A percentile compares a stretch with the other conserved stretches of the same genome.
phyloP scores from a whole-genome alignment of 768 basidiomycete species.

The Agrocybe pediades region DNA sequence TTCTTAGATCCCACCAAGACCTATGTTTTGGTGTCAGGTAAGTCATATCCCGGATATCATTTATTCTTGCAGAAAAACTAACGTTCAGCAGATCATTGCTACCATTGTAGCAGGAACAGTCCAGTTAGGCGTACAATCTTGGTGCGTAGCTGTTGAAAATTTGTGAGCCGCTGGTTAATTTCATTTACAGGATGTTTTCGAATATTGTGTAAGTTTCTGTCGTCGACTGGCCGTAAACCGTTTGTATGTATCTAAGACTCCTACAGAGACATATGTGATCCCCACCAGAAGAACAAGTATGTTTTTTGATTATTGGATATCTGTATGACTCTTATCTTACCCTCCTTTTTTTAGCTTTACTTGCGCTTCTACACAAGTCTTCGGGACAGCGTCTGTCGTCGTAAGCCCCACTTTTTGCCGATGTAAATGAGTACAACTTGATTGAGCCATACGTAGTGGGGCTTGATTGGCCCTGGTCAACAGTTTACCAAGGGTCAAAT shows the following conservation, averaged over 20 bases:
- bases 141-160: constrained; percentile 33
- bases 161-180: background rate
- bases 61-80: background rate
- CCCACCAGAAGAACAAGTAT: constrained; percentile 44
- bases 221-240: background rate
- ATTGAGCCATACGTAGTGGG: constrained; percentile 41
- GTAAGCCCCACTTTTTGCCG: constrained; percentile 35
- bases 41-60: background rate
- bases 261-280: constrained; percentile 47
- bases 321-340: background rate
- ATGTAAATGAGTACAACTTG: background rate
- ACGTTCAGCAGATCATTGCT: constrained; percentile 45
- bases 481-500: constrained; percentile 57
- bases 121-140: constrained; percentile 66
- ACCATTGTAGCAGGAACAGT: constrained; percentile 63
- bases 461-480: constrained; percentile 64
- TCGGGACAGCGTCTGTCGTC: constrained; percentile 55
- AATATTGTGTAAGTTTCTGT: constrained; percentile 55
- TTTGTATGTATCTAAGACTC: background rate
- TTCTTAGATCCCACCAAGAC: constrained; percentile 55
- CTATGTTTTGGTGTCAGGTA: constrained; percentile 70
- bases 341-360: constrained; percentile 39
- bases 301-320: constrained; percentile 9
- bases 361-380: constrained; percentile 55
- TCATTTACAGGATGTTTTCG: constrained; percentile 53